Percentiles rank a stretch among this genome's conserved stretches.
Conservation (phyloP, 805 yeast genomes). For the Wickerhamomyces bovis region DNA sequence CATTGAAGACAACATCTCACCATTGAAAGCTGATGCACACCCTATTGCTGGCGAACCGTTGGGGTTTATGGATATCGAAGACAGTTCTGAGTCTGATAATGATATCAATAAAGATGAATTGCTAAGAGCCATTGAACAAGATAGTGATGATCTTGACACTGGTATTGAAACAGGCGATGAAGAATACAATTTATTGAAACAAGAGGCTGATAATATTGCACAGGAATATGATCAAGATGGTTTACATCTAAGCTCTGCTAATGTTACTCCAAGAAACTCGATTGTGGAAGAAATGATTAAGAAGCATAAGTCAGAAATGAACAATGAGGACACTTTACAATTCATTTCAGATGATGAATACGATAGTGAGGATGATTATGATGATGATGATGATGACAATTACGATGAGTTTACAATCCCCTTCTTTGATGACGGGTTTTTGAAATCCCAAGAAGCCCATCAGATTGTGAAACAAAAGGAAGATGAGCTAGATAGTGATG, state of each 20-base stretch:
- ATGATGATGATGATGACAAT: slow-evolving; percentile 13
- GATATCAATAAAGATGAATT: slow-evolving; percentile 50
- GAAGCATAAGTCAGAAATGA: slow-evolving; percentile 38
- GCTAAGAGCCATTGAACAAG: slow-evolving; percentile 29
- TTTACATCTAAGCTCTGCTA: slow-evolving; percentile 21
- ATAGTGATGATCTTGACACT: slow-evolving; percentile 30
- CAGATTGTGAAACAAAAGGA: slow-evolving; percentile 3
- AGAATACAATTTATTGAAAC: slow-evolving; percentile 30
- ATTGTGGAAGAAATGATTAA: slow-evolving; percentile 29
- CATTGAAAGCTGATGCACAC: slow-evolving; percentile 9
- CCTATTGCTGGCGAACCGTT: slow-evolving; percentile 17
- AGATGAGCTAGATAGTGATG: slow-evolving; percentile 29
- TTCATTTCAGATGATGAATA: slow-evolving; percentile 28
- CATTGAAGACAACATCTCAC: slow-evolving; percentile 19
- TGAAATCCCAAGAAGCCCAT: slow-evolving; percentile 14
- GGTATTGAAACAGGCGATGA: slow-evolving; percentile 30
- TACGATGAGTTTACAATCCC: slow-evolving; percentile 31
- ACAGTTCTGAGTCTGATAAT: slow-evolving; percentile 45
- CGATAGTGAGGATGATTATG: slow-evolving; percentile 22
- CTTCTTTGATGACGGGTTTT: slow-evolving; percentile 34
- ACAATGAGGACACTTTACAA: slow-evolving; percentile 34
- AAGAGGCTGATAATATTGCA: slow-evolving; percentile 38
- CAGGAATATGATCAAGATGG: slow-evolving; percentile 30
- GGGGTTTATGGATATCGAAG: slow-evolving; percentile 22
- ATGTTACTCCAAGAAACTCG: slow-evolving; percentile 28